phyloP scores from a whole-genome alignment of 176 grass and related monocot genomes.

The Thinopyrum elongatum region DNA sequence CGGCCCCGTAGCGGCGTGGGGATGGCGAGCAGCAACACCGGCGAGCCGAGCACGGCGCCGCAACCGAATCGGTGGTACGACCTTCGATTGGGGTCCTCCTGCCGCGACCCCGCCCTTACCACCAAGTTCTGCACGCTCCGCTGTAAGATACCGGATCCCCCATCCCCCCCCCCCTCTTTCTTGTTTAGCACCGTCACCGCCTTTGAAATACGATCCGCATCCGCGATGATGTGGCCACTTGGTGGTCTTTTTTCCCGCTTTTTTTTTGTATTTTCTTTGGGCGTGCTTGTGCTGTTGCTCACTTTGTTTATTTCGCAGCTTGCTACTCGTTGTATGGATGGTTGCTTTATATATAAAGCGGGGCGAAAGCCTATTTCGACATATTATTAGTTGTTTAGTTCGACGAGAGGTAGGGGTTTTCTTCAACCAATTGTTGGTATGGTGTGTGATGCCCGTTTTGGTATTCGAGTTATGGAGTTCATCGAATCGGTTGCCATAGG shows the following conservation, averaged over 20 bases:
- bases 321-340: too few species aligned
- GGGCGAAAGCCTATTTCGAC: too few species aligned
- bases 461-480: constrained; percentile 4
- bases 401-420: neutral
- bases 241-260: too few species aligned
- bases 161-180: neutral
- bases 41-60: constrained; percentile 58
- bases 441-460: neutral
- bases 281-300: too few species aligned
- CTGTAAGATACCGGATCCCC: constrained; percentile 34
- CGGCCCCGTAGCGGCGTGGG: neutral
- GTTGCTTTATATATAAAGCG: too few species aligned
- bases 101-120: constrained; percentile 42
- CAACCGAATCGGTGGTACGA: constrained; percentile 69
- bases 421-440: neutral
- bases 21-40: constrained; percentile 62
- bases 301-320: too few species aligned
- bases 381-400: neutral
- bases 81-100: constrained; percentile 57
- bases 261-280: too few species aligned
- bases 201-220: neutral
- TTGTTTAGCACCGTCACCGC: neutral
- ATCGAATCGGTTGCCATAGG: neutral
- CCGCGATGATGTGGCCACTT: neutral
- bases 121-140: constrained; percentile 70